Evolutionary conservation across 495 filamentous ascomycete species (phyloP), one percentile per base, ranked within the genome.

Genomic region (Penicillium salamii): DNA sequence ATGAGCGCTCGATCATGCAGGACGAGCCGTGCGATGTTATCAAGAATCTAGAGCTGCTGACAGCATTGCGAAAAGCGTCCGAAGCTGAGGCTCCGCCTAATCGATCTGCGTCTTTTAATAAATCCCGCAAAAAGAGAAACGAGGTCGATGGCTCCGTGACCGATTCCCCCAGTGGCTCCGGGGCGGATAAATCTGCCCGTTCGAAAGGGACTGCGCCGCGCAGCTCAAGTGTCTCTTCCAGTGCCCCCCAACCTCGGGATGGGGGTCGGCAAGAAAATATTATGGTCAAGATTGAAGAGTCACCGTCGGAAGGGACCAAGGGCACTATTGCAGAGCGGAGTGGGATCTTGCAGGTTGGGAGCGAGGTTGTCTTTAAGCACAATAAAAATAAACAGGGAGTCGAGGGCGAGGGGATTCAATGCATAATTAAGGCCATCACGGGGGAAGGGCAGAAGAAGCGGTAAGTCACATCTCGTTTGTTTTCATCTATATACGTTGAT

Each of bases 301-400:
- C 77, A 7, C 19, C 32, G 8, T 61, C 71, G 0, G 80, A 80
- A 43, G 67, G 71, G 2, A 62, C 67, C 31, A 80, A 80, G 50
- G 73, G 72, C 6, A 74, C 71, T 12, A 49, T 69, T 20, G 75
- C 74, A 4, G 78, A 81, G 54, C 74, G 72, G 45, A 76, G 60
- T 44, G 77, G 74, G 14, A 66, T 75, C 14, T 83, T 92, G 29
- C 69, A 74, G 36, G 78, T 90, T 33, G 84, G 85, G 33, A 86
- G 89, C 44, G 86, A 95, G 60, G 91, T 96, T 12, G 89, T 91
- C 18, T 95, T 91, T 75, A 87, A 86, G 54, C 89, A 84, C 53
- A 79, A 80, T 59, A 81, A 80, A 49, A 76, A 86, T 33, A 93
- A 91, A 61, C 80, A 86, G 42, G 77, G 79, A 2, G 76, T 74